These are phyloP conservation scores for Lichtheimia corymbifera DNA, from an alignment of 371 early-diverging fungal genomes.

Conservation along the genomic window DNA sequence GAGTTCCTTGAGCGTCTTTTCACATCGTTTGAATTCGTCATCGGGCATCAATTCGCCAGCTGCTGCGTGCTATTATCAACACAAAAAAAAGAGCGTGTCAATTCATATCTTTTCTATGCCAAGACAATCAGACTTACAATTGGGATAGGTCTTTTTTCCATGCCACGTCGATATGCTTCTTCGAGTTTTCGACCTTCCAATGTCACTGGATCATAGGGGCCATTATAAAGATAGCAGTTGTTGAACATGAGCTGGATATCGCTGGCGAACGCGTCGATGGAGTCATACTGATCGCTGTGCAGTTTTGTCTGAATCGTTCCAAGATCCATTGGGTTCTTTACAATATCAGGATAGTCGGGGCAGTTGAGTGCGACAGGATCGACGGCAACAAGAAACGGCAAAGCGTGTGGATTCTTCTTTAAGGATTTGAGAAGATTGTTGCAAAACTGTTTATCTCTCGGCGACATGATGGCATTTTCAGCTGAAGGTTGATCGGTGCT, in stretches of 20 bases:
- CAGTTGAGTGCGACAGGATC: conserved; percentile 46
- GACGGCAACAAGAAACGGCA: conserved; percentile 73
- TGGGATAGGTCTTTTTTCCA: conserved; percentile 26
- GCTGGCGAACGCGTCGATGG: conserved; percentile 41
- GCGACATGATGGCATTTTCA: conserved; percentile 1
- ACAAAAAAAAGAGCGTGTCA: background rate
- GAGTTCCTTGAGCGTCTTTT: conserved; percentile 38
- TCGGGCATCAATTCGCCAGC: conserved; percentile 35
- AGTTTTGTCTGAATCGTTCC: conserved; percentile 86
- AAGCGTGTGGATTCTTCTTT: conserved; percentile 65
- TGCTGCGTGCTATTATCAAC: background rate
- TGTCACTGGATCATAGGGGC: conserved; percentile 73
- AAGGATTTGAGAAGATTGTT: conserved; percentile 52
- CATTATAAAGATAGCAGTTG: conserved; percentile 76
- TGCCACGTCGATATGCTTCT: conserved; percentile 53
- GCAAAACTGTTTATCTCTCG: conserved; percentile 23
- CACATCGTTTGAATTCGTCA: conserved; percentile 71
- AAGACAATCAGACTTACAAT: conserved; percentile 9
- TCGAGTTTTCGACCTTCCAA: conserved; percentile 63
- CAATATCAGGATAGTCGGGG: conserved; percentile 78
- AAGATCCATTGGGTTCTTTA: conserved; percentile 98
- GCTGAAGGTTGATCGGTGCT: too few relatives aligned
- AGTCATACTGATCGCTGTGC: conserved; percentile 37
- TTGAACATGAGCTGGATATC: conserved; percentile 55
- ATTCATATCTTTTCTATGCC: too few relatives aligned